Evolutionary conservation across 2,329 filamentous ascomycete species (phyloP), one percentile per base, ranked within the genome.

Genomic region (Venturia carpophila): DNA sequence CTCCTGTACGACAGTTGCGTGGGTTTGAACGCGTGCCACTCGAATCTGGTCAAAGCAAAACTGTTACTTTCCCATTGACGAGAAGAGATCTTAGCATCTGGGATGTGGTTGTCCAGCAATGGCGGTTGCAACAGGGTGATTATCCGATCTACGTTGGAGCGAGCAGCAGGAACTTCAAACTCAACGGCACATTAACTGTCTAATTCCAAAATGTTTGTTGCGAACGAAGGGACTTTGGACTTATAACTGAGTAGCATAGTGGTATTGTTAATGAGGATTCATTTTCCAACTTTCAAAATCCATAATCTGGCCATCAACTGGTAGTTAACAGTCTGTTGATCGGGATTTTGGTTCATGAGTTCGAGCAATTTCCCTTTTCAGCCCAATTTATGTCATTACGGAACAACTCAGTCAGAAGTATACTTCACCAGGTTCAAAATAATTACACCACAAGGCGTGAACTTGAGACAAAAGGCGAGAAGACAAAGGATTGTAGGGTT

Each of bases 51-150:
- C 79, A 80, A 64, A 79, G 74, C 2, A 73, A 77, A 45, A 80
- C 74, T 1, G 79, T 84, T 1, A 77, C 73, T 0, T 82, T 89
- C 69, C 74, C 77, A 19, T 71, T 90, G 43, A 81, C 79, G 47
- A 78, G 84, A 49, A 80, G 84, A 62, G 87, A 89, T 72, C 67
- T 90, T 42, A 87, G 84, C 69, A 82, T 86, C 65, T 89, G 87
- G 87, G 83, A 88, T 71, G 75, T 80, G 0, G 74, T 75, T 0
- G 69, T 72, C 47, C 84, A 89, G 75, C 80, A 86, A 65, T 91
- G 87, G 88, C 65, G 74, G 11, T 67, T 76, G 47, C 74, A 73
- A 13, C 67, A 66, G 21, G 71, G 73, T 3, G 72, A 74, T 52
- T 77, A 76, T 69, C 79, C 78, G 15, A 73, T 89, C 65, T 82